A percentile compares a stretch with the other conserved stretches of the same genome.
These are phyloP conservation scores for Stachybotrys echinatus DNA, from an alignment of 2,329 filamentous ascomycete species.

Conservation along the genomic window DNA sequence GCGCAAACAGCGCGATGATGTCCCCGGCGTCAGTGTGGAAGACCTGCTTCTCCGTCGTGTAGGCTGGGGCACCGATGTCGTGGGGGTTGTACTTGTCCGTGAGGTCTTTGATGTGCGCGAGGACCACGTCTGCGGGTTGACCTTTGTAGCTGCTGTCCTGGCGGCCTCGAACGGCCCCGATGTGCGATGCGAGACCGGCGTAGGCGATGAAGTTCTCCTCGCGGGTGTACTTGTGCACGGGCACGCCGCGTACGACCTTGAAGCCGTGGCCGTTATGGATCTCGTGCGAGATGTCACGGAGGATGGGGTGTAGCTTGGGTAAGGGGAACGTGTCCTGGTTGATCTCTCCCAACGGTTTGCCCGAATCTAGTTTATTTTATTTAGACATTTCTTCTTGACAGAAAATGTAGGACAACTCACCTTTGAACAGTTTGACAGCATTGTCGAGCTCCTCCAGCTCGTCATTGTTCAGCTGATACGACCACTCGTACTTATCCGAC, in stretches of 20 bases:
- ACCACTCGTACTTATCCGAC: conserved; percentile 42
- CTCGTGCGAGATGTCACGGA: conserved; percentile 47
- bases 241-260: conserved; percentile 54
- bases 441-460: conserved; percentile 40
- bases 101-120: conserved; percentile 60
- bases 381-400: not conserved
- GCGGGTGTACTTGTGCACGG: conserved; percentile 43
- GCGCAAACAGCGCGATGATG: conserved; percentile 50
- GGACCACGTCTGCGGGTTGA: conserved; percentile 43
- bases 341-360: conserved; percentile 21
- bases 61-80: conserved; percentile 48
- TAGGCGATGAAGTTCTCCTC: conserved; percentile 57
- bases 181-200: conserved; percentile 52
- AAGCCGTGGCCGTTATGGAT: conserved; percentile 56
- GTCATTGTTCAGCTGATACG: conserved; percentile 34
- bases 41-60: conserved; percentile 54
- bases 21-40: conserved; percentile 59
- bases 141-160: conserved; percentile 44
- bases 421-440: not conserved
- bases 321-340: conserved; percentile 49
- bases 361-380: not conserved
- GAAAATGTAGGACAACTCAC: not conserved
- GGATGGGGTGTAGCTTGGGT: conserved; percentile 39
- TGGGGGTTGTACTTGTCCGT: conserved; percentile 25
- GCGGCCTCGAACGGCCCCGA: conserved; percentile 47